Evolutionary conservation across 352 stramenopile species (phyloP).

Genomic region (Saprolegnia diclina): DNA sequence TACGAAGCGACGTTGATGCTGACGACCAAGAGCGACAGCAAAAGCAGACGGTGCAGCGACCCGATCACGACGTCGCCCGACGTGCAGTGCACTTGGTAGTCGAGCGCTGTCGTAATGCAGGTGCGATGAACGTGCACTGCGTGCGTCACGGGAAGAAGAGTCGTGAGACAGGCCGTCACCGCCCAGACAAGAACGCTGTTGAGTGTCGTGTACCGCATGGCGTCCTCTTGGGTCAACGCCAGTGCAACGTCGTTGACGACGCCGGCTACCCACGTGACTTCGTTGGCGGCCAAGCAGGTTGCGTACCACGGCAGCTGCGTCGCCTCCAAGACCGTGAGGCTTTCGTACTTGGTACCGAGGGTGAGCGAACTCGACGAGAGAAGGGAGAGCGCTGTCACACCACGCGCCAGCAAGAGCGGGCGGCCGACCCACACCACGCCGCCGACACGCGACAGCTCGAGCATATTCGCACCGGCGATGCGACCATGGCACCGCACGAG

Average conservation of each 20-base stretch:
- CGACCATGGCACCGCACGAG: not conserved
- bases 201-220: constrained; percentile 10
- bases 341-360: not conserved
- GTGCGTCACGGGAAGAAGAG: not conserved
- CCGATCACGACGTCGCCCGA: not conserved
- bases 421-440: constrained; percentile 14
- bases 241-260: constrained; percentile 3
- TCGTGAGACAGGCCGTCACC: not conserved
- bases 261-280: constrained; percentile 6
- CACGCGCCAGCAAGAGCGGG: constrained; percentile 1
- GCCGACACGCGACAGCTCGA: constrained; percentile 11
- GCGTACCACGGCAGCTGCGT: not conserved
- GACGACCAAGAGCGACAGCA: not conserved
- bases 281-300: constrained; percentile 6
- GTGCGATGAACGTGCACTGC: not conserved
- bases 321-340: not conserved
- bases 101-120: not conserved
- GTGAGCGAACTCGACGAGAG: not conserved
- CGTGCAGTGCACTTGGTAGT: not conserved
- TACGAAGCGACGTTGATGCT: not conserved
- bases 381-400: not conserved
- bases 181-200: constrained; percentile 11
- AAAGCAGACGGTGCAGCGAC: not conserved
- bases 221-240: not conserved
- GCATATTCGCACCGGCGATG: not conserved